These are phyloP conservation scores for Exophiala sp. DNA, from an alignment of 2,329 filamentous ascomycete species.

Conservation along the genomic window DNA sequence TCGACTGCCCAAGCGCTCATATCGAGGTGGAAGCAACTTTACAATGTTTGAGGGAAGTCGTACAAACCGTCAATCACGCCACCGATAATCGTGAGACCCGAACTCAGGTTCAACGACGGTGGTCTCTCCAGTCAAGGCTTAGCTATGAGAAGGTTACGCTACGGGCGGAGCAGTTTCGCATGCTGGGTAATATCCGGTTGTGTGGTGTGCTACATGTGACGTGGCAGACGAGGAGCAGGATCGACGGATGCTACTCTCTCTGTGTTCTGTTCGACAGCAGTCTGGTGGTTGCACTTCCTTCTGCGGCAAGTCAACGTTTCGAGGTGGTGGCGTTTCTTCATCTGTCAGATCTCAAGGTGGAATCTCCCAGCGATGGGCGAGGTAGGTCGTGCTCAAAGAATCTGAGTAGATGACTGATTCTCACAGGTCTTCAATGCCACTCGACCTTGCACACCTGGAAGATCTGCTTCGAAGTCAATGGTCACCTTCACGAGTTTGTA, in stretches of 20 bases:
- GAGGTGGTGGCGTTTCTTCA: slow-evolving; percentile 68
- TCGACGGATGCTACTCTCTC: slow-evolving; percentile 75
- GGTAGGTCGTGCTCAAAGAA: not conserved
- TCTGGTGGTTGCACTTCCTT: slow-evolving; percentile 65
- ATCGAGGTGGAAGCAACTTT: slow-evolving; percentile 70
- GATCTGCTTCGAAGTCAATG: slow-evolving; percentile 69
- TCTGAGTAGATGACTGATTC: not conserved
- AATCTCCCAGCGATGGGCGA: slow-evolving; percentile 60
- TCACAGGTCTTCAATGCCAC: slow-evolving; percentile 79
- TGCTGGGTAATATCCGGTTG: slow-evolving; percentile 71
- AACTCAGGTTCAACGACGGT: slow-evolving; percentile 69
- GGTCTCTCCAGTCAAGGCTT: slow-evolving; percentile 76
- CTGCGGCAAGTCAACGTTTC: slow-evolving; percentile 62
- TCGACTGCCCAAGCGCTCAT: slow-evolving; percentile 77
- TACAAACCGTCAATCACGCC: slow-evolving; percentile 75
- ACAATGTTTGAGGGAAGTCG: slow-evolving; percentile 65
- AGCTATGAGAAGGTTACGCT: slow-evolving; percentile 61
- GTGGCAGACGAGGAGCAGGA: slow-evolving; percentile 64
- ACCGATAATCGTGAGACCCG: slow-evolving; percentile 68
- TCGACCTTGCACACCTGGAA: slow-evolving; percentile 90
- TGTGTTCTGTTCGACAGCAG: slow-evolving; percentile 77
- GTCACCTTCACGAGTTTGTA: slow-evolving; percentile 75
- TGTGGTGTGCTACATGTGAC: slow-evolving; percentile 80
- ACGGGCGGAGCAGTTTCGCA: slow-evolving; percentile 58
- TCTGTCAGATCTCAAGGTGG: slow-evolving; percentile 59